These are phyloP conservation scores for Cladosporium sp. DNA, from an alignment of 2,329 filamentous ascomycete genomes.

Conservation along the genomic window DNA sequence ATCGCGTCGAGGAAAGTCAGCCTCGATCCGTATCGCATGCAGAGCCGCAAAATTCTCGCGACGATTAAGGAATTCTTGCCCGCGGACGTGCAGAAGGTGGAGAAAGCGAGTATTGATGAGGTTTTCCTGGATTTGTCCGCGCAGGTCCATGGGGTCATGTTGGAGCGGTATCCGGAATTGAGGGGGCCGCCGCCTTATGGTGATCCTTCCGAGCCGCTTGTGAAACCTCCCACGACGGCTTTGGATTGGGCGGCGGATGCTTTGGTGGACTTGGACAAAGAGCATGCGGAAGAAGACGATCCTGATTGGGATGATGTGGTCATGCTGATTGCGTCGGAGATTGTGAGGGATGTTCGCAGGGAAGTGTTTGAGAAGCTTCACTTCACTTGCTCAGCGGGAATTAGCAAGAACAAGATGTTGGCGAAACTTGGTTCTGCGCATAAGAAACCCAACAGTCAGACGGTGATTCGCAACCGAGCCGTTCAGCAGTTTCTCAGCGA, in stretches of 20 bases:
- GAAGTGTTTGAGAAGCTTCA: constrained; percentile 64
- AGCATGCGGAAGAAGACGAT: constrained; percentile 68
- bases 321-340: constrained; percentile 81
- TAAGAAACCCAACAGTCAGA: constrained; percentile 93
- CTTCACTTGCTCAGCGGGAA: constrained; percentile 88
- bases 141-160: constrained; percentile 69
- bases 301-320: constrained; percentile 96
- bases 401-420: constrained; percentile 90
- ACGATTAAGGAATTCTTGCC: constrained; percentile 71
- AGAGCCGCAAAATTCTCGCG: constrained; percentile 77
- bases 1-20: constrained; percentile 91
- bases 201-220: constrained; percentile 63
- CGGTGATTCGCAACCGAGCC: constrained; percentile 83
- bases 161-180: constrained; percentile 74
- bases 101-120: constrained; percentile 94
- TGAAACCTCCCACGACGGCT: constrained; percentile 65
- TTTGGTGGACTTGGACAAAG: constrained; percentile 70
- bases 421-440: constrained; percentile 87
- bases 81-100: constrained; percentile 61
- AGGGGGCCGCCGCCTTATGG: constrained; percentile 63
- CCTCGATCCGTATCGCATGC: constrained; percentile 81
- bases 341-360: constrained; percentile 70
- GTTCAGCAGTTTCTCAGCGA: constrained; percentile 70
- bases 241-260: constrained; percentile 81
- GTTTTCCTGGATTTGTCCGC: constrained; percentile 89